Conservation (phyloP, 148 eudicot species). For the Selenicereus undatus region DNA sequence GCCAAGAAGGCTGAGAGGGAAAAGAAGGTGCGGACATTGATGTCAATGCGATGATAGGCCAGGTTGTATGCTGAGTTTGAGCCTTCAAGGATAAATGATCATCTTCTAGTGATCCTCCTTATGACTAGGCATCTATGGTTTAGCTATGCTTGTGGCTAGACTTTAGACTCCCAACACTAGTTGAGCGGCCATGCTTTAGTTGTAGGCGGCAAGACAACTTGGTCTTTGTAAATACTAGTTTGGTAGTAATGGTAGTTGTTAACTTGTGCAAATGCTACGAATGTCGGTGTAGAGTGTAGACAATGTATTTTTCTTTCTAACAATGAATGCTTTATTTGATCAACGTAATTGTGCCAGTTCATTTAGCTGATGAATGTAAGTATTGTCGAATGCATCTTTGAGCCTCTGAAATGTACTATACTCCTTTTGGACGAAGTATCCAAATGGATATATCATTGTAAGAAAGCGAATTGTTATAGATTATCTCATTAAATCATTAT, state of each 20-base stretch:
- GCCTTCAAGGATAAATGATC: not conserved
- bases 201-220: not conserved
- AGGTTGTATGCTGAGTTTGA: not conserved
- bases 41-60: constrained; percentile 59
- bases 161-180: not conserved
- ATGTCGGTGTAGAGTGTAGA: too few relatives aligned
- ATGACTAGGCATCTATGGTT: not conserved
- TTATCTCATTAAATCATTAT: too few relatives aligned
- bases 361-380: too few relatives aligned
- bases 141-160: constrained; percentile 10
- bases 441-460: too few relatives aligned
- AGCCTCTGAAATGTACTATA: too few relatives aligned
- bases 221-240: not conserved
- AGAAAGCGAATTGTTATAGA: too few relatives aligned
- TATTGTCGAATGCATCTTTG: too few relatives aligned
- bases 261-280: too few relatives aligned
- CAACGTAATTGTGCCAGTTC: too few relatives aligned
- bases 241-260: not conserved
- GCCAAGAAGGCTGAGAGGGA: constrained; percentile 66
- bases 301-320: too few relatives aligned
- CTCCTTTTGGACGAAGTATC: too few relatives aligned
- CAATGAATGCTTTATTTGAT: too few relatives aligned
- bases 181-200: not conserved
- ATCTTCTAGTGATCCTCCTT: not conserved
- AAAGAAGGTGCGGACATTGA: constrained; percentile 53